Evolutionary conservation across 2,329 filamentous ascomycete species (phyloP).

Genomic region (Laburnicola sp.): DNA sequence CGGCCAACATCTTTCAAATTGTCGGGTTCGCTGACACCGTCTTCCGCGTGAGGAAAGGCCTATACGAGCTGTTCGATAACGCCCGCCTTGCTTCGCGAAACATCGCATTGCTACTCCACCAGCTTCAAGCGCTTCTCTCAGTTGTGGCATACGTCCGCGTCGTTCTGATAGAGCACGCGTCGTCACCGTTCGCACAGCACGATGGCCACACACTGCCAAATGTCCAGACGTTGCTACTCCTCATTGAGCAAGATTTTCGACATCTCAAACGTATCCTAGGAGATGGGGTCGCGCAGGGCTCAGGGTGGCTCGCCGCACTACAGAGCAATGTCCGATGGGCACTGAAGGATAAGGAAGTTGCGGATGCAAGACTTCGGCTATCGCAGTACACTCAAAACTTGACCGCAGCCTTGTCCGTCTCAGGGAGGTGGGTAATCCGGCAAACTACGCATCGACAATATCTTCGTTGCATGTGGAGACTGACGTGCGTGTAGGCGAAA

Average conservation of each 20-base stretch:
- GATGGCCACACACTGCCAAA: slow-evolving; percentile 10
- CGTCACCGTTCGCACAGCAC: slow-evolving; percentile 6
- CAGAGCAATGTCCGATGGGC: slow-evolving; percentile 10
- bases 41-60: slow-evolving; percentile 1
- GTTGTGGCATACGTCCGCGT: slow-evolving; percentile 6
- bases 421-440: slow-evolving; percentile 4
- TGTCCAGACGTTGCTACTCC: slow-evolving; percentile 5
- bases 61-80: slow-evolving; percentile 12
- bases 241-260: slow-evolving; percentile 9
- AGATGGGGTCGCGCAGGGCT: background rate
- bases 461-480: background rate
- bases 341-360: slow-evolving; percentile 3
- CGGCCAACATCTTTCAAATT: slow-evolving; percentile 8
- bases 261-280: slow-evolving; percentile 3
- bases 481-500: background rate
- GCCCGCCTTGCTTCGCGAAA: slow-evolving; percentile 6
- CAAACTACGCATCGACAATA: background rate
- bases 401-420: slow-evolving; percentile 8
- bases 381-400: slow-evolving; percentile 9
- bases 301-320: slow-evolving; percentile 1
- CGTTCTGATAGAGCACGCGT: slow-evolving; percentile 3
- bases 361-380: slow-evolving; percentile 1
- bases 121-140: slow-evolving; percentile 10
- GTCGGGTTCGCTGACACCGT: slow-evolving; percentile 9
- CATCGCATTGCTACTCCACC: slow-evolving; percentile 7